Percentiles rank a stretch among this genome's conserved stretches.
Conservation (phyloP, 2,329 filamentous ascomycete species). For the Magnaporthales sp. region DNA sequence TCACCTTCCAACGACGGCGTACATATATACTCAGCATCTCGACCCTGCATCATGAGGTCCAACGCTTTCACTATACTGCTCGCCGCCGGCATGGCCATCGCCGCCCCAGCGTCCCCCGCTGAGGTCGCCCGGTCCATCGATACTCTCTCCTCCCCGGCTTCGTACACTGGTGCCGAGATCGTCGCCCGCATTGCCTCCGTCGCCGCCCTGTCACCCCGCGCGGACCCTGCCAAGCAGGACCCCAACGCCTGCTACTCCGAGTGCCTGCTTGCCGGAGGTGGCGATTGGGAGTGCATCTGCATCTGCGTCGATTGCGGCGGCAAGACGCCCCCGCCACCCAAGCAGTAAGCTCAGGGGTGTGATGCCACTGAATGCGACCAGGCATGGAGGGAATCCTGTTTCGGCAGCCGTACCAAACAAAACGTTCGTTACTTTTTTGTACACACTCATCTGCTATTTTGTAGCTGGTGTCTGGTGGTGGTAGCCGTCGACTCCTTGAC, state of each 20-base stretch:
- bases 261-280: constrained; percentile 6
- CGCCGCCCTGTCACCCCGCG: neutral
- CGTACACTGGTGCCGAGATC: constrained; percentile 2
- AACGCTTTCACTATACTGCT: neutral
- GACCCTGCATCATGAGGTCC: neutral
- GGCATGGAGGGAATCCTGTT: neutral
- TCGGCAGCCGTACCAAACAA: neutral
- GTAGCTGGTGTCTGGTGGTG: neutral
- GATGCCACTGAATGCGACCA: neutral
- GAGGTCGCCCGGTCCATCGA: neutral
- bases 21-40: neutral
- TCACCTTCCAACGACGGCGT: neutral
- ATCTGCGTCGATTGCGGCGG: constrained; percentile 5
- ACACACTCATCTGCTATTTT: no score
- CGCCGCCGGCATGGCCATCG: neutral
- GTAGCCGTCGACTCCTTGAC: neutral
- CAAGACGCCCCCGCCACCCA: neutral
- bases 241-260: constrained; percentile 6
- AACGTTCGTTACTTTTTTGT: neutral
- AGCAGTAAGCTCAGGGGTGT: neutral
- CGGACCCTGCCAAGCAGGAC: neutral
- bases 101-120: neutral
- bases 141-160: neutral
- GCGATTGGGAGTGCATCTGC: constrained; percentile 7
- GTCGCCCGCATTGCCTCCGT: neutral